Base-by-base conservation (phyloP, 352 stramenopile species). In the Pythium apleroticum region DNA sequence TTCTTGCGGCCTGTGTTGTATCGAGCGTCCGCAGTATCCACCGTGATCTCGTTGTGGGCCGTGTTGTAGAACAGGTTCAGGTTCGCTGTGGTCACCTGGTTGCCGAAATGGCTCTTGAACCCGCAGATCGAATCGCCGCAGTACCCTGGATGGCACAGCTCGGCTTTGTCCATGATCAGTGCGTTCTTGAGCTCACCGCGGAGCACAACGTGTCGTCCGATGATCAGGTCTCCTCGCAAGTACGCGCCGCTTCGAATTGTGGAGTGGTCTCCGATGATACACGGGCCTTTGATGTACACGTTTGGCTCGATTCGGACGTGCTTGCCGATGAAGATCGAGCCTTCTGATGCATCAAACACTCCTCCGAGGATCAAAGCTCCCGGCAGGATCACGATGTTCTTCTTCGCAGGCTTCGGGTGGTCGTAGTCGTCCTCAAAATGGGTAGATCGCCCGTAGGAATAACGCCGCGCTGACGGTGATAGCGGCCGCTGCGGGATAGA, bases 21-120 rank as follows among this genome's bases (percentile, higher is more conserved):
- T 14, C 57, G 67, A 49, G 68, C 58, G 75, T 72, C 43, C 37
- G 68, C 39, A 71, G 60, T 52, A 62, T 89, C 14, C 5, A 78
- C n/a, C 30, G 61, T 22, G 57, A 69, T 65, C 50, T 65, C 61
- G 25, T 52, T 57, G 24, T 43, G 37, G 3, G 52, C 17, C 10
- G 59, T 63, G 41, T 57, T 60, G 20, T 60, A 62, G 37, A 93
- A 74, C 11, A 93, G 63, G 37, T 75, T 86, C 35, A 93, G 69
- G 56, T 93, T 91, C 0, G 85, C 85, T 2, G 85, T 92, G 30
- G 85, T 91, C 27, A 89, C 85, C 63, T 93, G 85, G 73, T 93
- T 93, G 52, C 82, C 85, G 48, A 93, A 91, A 58, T 93, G 83
- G 72, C 81, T 90, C 65, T 86, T 89, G 66, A 81, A 86, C 2